These are phyloP conservation scores for Cornus florida DNA, from an alignment of 148 eudicot genomes.

Conservation along the genomic window DNA sequence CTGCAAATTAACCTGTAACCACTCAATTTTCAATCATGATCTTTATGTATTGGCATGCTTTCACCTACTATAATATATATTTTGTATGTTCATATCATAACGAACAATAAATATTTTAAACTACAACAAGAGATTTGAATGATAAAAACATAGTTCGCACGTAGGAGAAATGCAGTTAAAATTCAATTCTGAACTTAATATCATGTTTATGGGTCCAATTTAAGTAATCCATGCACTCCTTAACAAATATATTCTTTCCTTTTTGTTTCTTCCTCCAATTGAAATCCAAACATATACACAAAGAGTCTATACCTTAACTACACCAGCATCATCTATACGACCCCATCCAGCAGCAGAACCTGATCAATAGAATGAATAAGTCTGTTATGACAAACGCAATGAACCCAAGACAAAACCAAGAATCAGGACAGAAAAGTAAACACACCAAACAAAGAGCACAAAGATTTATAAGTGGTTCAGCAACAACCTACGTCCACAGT, in stretches of 20 bases:
- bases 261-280: background rate
- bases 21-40: background rate
- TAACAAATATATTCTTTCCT: background rate
- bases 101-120: background rate
- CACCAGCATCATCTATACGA: constrained; percentile 84
- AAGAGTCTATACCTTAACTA: constrained; percentile 70
- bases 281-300: background rate
- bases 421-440: no score
- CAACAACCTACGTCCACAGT: no score
- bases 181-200: constrained; percentile 1
- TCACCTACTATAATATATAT: background rate
- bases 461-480: no score
- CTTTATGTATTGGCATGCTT: background rate
- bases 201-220: background rate
- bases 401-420: no score
- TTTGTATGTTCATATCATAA: background rate
- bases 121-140: background rate
- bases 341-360: constrained; percentile 99
- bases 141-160: background rate
- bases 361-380: constrained; percentile 30
- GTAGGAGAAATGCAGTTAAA: background rate
- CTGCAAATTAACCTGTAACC: background rate
- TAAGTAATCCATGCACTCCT: background rate
- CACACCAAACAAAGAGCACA: no score
- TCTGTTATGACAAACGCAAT: no score